Evolutionary conservation across 768 basidiomycete species (phyloP), one percentile per base, ranked within the genome.

Genomic region (Mycena capillaripes): DNA sequence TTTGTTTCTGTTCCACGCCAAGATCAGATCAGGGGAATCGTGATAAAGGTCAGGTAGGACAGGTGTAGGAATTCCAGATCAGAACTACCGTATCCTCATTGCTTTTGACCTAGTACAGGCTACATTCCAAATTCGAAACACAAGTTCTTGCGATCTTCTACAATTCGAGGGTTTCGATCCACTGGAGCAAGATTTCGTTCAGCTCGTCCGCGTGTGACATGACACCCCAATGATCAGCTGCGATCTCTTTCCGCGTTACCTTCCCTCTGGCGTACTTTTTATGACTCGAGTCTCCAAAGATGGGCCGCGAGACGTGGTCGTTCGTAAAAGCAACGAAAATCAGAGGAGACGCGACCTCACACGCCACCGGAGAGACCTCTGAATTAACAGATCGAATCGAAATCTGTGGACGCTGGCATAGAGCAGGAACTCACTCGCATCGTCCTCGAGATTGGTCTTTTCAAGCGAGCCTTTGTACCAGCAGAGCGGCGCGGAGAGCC

Each of bases 391-490:
- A n/a, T n/a, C n/a, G n/a, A n/a, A n/a, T n/a, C n/a, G n/a, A n/a
- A n/a, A n/a, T 4, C n/a, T n/a, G n/a, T n/a, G n/a, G n/a, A 2
- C 11, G 25, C 17, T 1, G 8, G 21, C 16, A 17, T 25, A 0
- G 9, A 6, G 25, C 17, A 29, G 38, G 29, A 21, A 73, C 78
- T 17, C 65, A 85, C 85, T 61, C 69, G 82, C 77, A n/a, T 78
- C 76, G 40, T 86, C 86, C 36, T 82, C 82, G 12, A 65, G 36
- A 25, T 79, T 77, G 19, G 79, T 66, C 2, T 77, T 79, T 1
- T 52, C 67, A 19, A 79, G 78, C 71, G 80, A 27, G 6, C 72
- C 71, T 59, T 78, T 82, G 73, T 84, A 86, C 81, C 82, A 86
- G 60, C 77, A 77, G 8, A 82, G 68, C 11, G 84, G 82, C 0